A percentile compares a stretch with the other conserved stretches of the same genome.
phyloP scores from a whole-genome alignment of 352 stramenopile species.

The Aphanomyces euteiches region DNA sequence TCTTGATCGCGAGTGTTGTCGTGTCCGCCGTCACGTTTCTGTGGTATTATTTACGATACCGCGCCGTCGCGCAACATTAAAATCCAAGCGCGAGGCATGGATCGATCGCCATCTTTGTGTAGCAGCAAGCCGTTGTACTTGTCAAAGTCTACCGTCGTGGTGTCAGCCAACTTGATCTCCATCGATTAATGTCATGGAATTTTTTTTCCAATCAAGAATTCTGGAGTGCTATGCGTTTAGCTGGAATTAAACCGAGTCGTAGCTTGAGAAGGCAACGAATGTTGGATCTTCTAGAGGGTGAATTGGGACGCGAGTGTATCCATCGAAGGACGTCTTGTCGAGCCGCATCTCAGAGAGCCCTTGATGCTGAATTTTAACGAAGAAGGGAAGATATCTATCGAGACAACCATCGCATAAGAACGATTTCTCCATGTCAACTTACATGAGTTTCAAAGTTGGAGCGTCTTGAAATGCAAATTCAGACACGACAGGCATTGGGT shows the following conservation, averaged over 20 bases:
- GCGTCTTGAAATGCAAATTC: conserved; percentile 60
- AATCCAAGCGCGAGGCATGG: neutral
- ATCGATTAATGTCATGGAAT: no score
- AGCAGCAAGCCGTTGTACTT: no score
- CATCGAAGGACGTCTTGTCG: conserved; percentile 60
- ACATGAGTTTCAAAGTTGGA: conserved; percentile 67
- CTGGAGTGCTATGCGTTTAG: no score
- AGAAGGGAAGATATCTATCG: conserved; percentile 62
- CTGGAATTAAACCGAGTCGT: neutral
- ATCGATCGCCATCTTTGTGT: neutral
- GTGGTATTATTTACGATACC: conserved; percentile 4
- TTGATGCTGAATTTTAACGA: conserved; percentile 70
- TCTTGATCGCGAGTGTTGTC: neutral
- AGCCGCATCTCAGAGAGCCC: conserved; percentile 72
- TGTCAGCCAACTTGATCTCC: no score
- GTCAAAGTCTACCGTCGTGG: no score
- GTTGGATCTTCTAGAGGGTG: conserved; percentile 63
- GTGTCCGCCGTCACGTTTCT: conserved; percentile 6
- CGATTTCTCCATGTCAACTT: conserved; percentile 16
- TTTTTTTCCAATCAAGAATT: no score
- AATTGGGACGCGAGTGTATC: conserved; percentile 46
- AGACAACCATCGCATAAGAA: no score
- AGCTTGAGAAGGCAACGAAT: conserved; percentile 49
- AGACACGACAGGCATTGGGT: conserved; percentile 65
- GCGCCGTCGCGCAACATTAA: neutral